Evolutionary conservation across 108 stramenopile species (phyloP).

Genomic region (Mediolabrus comicus): DNA sequence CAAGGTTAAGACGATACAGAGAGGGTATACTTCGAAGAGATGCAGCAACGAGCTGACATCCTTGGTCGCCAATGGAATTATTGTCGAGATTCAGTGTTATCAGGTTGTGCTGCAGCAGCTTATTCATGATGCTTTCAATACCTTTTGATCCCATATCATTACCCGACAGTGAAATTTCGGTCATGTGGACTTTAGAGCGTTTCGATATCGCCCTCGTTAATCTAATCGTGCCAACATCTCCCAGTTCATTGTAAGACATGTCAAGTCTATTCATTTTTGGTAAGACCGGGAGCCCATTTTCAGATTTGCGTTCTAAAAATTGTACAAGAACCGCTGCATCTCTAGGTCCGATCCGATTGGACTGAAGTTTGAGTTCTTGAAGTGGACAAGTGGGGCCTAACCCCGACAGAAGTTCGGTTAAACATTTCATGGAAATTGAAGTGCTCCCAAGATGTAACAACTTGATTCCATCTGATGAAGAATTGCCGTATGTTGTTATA

Average conservation of each 20-base stretch:
- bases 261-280: conserved; percentile 76
- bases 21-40: conserved; percentile 75
- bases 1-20: conserved; percentile 68
- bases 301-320: conserved; percentile 69
- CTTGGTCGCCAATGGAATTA: conserved; percentile 85
- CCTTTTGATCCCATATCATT: conserved; percentile 71
- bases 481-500: not conserved
- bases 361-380: conserved; percentile 71
- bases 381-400: conserved; percentile 69
- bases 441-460: conserved; percentile 73
- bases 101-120: conserved; percentile 77
- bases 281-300: conserved; percentile 50
- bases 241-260: conserved; percentile 81
- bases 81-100: conserved; percentile 79
- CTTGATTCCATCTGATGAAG: conserved; percentile 51
- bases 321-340: conserved; percentile 59
- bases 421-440: conserved; percentile 50
- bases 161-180: conserved; percentile 68
- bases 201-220: conserved; percentile 70
- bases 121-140: conserved; percentile 87
- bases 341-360: conserved; percentile 66
- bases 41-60: conserved; percentile 88
- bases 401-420: conserved; percentile 57
- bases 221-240: conserved; percentile 74
- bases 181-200: conserved; percentile 53